Percentiles rank a stretch among this genome's conserved stretches.
These are phyloP conservation scores for Poa annua DNA, from an alignment of 176 grass and related monocot genomes.

Conservation along the genomic window DNA sequence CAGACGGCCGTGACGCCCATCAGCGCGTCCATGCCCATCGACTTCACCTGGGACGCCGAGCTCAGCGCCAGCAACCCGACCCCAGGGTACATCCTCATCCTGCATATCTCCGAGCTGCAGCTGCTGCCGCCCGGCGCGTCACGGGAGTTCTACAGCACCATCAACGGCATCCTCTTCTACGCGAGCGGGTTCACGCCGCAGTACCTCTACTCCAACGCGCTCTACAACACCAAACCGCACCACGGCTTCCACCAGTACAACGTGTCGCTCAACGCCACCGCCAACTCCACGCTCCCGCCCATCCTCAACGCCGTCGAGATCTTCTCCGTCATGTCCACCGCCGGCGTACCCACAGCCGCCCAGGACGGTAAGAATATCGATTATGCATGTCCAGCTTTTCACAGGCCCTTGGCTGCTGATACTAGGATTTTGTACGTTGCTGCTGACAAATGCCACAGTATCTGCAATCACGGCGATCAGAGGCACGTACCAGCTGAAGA, in stretches of 20 bases:
- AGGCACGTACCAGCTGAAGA: constrained; percentile 48
- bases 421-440: not conserved
- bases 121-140: not conserved
- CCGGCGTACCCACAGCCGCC: constrained; percentile 24
- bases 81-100: constrained; percentile 24
- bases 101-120: constrained; percentile 54
- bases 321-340: constrained; percentile 41
- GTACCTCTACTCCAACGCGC: constrained; percentile 32
- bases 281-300: constrained; percentile 56
- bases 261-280: constrained; percentile 47
- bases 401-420: too few species aligned
- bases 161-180: constrained; percentile 11
- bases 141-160: constrained; percentile 49
- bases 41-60: constrained; percentile 30
- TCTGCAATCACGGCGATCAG: constrained; percentile 57
- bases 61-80: not conserved
- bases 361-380: not conserved
- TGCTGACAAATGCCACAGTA: constrained; percentile 21
- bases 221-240: not conserved
- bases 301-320: constrained; percentile 61
- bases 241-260: not conserved
- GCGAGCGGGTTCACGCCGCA: not conserved
- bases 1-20: constrained; percentile 54
- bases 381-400: not conserved
- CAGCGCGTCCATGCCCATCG: constrained; percentile 47